phyloP scores from a whole-genome alignment of 805 yeast genomes.

The Sugiyamaella smithiae region DNA sequence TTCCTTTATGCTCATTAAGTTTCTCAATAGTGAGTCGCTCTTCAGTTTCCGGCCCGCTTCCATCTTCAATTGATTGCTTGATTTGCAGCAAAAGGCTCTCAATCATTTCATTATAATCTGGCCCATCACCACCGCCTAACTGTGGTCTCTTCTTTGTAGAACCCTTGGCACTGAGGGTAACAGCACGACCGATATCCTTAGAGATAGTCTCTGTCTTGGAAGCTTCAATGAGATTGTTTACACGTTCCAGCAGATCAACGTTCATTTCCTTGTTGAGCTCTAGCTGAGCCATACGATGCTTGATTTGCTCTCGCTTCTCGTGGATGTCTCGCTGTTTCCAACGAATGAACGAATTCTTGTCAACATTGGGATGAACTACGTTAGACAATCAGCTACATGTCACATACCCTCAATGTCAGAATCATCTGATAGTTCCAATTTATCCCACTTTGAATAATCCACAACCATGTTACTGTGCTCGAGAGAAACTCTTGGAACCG shows the following conservation, averaged over 20 bases:
- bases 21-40: conserved; percentile 36
- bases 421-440: conserved; percentile 92
- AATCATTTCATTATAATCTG: conserved; percentile 85
- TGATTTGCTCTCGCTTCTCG: conserved; percentile 80
- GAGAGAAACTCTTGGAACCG: too few species aligned
- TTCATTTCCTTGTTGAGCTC: conserved; percentile 82
- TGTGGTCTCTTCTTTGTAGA: conserved; percentile 28
- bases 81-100: conserved; percentile 84
- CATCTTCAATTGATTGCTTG: conserved; percentile 54
- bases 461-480: conserved; percentile 64
- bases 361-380: conserved; percentile 92
- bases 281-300: conserved; percentile 70
- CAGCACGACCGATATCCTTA: conserved; percentile 25
- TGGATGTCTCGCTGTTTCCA: conserved; percentile 99
- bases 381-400: background rate
- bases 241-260: conserved; percentile 65
- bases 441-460: conserved; percentile 98
- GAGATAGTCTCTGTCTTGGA: conserved; percentile 35
- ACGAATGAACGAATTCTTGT: conserved; percentile 82
- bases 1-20: conserved; percentile 59
- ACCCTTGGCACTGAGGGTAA: conserved; percentile 25
- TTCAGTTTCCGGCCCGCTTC: conserved; percentile 49
- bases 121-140: conserved; percentile 29
- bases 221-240: conserved; percentile 55
- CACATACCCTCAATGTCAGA: conserved; percentile 71